Evolutionary conservation across 768 basidiomycete genomes (phyloP).

Genomic region (Chalciporus chontae): DNA sequence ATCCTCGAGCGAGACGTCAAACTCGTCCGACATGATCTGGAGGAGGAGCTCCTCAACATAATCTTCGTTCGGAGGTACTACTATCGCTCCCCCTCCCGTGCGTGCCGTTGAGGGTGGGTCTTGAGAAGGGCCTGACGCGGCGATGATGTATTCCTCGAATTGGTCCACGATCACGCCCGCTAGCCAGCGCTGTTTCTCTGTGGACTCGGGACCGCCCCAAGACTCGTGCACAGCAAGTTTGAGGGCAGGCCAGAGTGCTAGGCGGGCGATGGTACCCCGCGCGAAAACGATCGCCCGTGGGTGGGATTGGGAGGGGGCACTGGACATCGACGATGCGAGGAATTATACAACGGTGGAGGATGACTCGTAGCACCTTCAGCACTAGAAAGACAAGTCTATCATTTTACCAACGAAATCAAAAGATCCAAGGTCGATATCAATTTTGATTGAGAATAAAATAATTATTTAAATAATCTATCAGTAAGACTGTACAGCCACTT

Average conservation of each 20-base stretch:
- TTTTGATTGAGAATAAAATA: no score
- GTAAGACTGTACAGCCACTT: not conserved
- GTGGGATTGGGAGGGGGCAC: conserved; percentile 29
- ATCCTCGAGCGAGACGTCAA: conserved; percentile 81
- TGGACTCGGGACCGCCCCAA: conserved; percentile 80
- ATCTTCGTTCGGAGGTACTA: conserved; percentile 50
- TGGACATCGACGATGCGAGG: conserved; percentile 1
- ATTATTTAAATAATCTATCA: not conserved
- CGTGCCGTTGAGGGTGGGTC: not conserved
- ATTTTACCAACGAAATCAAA: no score
- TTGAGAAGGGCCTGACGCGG: conserved; percentile 13
- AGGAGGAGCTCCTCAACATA: conserved; percentile 81
- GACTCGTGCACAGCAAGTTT: conserved; percentile 79
- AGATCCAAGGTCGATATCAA: no score
- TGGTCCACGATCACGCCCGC: conserved; percentile 77
- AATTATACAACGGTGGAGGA: no score
- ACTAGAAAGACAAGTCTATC: no score
- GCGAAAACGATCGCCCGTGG: conserved; percentile 70
- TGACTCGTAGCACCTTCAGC: no score
- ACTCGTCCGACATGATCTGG: conserved; percentile 86
- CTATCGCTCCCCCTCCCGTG: not conserved
- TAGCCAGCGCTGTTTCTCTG: conserved; percentile 81
- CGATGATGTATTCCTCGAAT: conserved; percentile 54
- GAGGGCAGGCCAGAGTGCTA: conserved; percentile 82
- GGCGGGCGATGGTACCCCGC: conserved; percentile 77